Conservation (phyloP, 768 basidiomycete species). For the Lactarius sp. region DNA sequence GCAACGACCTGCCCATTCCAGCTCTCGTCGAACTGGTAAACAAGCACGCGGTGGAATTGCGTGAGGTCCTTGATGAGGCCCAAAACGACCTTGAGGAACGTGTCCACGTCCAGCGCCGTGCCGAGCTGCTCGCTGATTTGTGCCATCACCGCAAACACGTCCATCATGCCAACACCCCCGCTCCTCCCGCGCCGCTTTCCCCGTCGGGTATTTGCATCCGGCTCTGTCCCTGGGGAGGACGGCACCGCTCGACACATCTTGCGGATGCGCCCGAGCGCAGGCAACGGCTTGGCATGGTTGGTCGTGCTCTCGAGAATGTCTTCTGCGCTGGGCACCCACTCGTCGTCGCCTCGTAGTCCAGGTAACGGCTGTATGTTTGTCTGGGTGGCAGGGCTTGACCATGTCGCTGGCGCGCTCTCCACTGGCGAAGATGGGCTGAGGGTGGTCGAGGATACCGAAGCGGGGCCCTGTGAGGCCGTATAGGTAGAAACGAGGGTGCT, state of each 20-base stretch:
- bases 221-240: background rate
- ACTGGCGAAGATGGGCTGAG: conserved; percentile 12
- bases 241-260: conserved; percentile 36
- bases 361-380: conserved; percentile 2
- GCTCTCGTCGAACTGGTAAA: conserved; percentile 78
- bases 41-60: conserved; percentile 74
- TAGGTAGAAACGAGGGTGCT: conserved; percentile 13
- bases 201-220: conserved; percentile 6
- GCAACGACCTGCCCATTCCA: conserved; percentile 78
- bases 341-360: conserved; percentile 28
- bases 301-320: conserved; percentile 71
- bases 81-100: conserved; percentile 67
- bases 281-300: conserved; percentile 58
- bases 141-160: conserved; percentile 70
- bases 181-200: conserved; percentile 27
- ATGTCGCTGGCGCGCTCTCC: background rate
- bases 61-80: conserved; percentile 74
- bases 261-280: conserved; percentile 64
- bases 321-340: conserved; percentile 47
- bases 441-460: background rate
- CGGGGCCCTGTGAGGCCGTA: background rate
- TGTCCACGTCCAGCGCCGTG: conserved; percentile 56
- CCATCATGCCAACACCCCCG: conserved; percentile 58
- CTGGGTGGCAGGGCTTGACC: background rate
- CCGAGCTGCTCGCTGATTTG: conserved; percentile 81